Conservation (phyloP, 2,329 filamentous ascomycete genomes). For the Fusarium circinatum region DNA sequence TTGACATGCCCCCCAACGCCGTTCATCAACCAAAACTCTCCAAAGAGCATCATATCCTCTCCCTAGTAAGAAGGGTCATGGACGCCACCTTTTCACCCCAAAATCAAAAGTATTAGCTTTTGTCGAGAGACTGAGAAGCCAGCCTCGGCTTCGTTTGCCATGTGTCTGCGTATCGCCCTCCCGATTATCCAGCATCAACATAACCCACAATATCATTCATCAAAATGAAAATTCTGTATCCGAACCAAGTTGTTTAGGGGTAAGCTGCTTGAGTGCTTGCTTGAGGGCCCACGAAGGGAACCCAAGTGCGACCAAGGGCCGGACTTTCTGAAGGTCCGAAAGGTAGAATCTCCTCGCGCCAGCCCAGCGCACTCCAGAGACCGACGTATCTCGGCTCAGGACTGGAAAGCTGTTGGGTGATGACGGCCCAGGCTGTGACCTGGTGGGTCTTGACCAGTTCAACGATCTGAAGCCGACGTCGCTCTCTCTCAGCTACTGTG, state of each 20-base stretch:
- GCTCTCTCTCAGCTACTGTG: slow-evolving; percentile 68
- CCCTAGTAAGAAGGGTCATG: not conserved
- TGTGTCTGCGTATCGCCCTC: not conserved
- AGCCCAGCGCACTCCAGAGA: slow-evolving; percentile 60
- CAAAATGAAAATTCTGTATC: slow-evolving; percentile 31
- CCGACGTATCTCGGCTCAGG: slow-evolving; percentile 54
- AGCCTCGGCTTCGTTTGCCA: slow-evolving; percentile 7
- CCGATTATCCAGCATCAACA: slow-evolving; percentile 15
- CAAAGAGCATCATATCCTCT: slow-evolving; percentile 20
- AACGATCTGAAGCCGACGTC: slow-evolving; percentile 59
- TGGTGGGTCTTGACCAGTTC: slow-evolving; percentile 53
- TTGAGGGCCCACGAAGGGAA: slow-evolving; percentile 48
- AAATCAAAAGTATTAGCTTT: slow-evolving; percentile 7
- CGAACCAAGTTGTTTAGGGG: slow-evolving; percentile 36
- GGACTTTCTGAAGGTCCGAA: slow-evolving; percentile 55
- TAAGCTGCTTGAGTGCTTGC: slow-evolving; percentile 44
- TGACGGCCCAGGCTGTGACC: slow-evolving; percentile 49
- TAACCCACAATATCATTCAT: slow-evolving; percentile 30
- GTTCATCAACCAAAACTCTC: slow-evolving; percentile 35
- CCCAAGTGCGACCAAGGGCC: slow-evolving; percentile 57
- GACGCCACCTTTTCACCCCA: slow-evolving; percentile 4
- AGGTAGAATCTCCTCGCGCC: slow-evolving; percentile 57
- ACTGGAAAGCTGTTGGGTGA: slow-evolving; percentile 51
- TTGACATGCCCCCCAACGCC: slow-evolving; percentile 35
- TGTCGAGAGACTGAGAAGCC: not conserved